Evolutionary conservation across 2,329 filamentous ascomycete genomes (phyloP).

Genomic region (Endoconidiophora polonica): DNA sequence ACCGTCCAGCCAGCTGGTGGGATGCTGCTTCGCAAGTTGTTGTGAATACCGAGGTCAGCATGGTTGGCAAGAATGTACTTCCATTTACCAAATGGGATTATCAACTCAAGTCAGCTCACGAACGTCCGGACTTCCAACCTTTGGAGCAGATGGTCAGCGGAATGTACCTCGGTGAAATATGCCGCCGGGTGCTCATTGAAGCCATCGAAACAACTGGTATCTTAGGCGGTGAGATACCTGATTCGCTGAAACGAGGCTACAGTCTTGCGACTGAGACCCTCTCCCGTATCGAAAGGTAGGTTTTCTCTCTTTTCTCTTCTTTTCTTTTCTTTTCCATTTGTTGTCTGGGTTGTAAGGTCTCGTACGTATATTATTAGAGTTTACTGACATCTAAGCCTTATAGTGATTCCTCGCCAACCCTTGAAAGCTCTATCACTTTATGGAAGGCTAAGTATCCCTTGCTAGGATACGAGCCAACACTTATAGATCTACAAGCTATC

Average conservation of each 20-base stretch:
- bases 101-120: conserved; percentile 33
- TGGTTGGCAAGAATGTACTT: conserved; percentile 44
- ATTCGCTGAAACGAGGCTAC: conserved; percentile 35
- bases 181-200: conserved; percentile 39
- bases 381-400: background rate
- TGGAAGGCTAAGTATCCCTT: conserved; percentile 20
- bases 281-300: conserved; percentile 40
- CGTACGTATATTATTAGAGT: no score
- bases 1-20: conserved; percentile 38
- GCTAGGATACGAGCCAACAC: conserved; percentile 20
- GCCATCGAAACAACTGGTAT: conserved; percentile 37
- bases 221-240: conserved; percentile 39
- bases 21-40: conserved; percentile 43
- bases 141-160: conserved; percentile 47
- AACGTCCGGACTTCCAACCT: conserved; percentile 43
- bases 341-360: no score
- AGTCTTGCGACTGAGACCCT: conserved; percentile 44
- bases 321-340: background rate
- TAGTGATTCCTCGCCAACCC: conserved; percentile 1
- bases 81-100: conserved; percentile 46
- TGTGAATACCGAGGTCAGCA: conserved; percentile 50
- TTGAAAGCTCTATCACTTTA: background rate
- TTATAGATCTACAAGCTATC: conserved; percentile 34
- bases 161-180: conserved; percentile 50
- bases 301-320: conserved; percentile 10